Conservation (phyloP, 1,284 basidiomycete genomes). For the Hypsizygus ulmarius region DNA sequence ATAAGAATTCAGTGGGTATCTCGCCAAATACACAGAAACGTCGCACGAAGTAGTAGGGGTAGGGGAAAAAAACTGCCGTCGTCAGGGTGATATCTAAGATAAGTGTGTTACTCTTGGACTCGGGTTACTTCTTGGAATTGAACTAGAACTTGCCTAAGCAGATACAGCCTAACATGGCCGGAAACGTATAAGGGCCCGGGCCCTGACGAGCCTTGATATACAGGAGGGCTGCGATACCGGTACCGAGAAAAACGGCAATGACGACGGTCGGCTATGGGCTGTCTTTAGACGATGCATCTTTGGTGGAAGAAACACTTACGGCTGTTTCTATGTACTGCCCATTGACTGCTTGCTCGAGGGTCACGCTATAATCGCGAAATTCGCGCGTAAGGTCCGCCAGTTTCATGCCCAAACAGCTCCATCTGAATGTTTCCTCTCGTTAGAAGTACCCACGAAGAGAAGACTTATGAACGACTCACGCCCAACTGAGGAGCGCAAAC, state of each 20-base stretch:
- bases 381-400: slow-evolving; percentile 60
- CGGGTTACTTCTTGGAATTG: not conserved
- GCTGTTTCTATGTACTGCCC: slow-evolving; percentile 61
- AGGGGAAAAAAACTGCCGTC: slow-evolving; percentile 64
- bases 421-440: slow-evolving; percentile 37
- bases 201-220: slow-evolving; percentile 64
- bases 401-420: slow-evolving; percentile 65
- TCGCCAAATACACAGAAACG: not conserved
- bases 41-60: slow-evolving; percentile 54
- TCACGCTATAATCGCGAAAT: slow-evolving; percentile 40
- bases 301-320: slow-evolving; percentile 32
- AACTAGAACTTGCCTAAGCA: slow-evolving; percentile 40
- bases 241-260: slow-evolving; percentile 62
- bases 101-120: slow-evolving; percentile 2
- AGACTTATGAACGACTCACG: slow-evolving; percentile 40
- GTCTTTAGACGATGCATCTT: not conserved
- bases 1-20: not conserved
- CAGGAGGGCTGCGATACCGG: slow-evolving; percentile 60
- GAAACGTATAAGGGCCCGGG: slow-evolving; percentile 64
- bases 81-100: slow-evolving; percentile 57
- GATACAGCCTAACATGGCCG: slow-evolving; percentile 58
- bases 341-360: slow-evolving; percentile 37
- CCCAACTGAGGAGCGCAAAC: slow-evolving; percentile 57
- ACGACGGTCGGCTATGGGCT: slow-evolving; percentile 53
- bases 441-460: no score